Evolutionary conservation across 2,329 filamentous ascomycete species (phyloP).

Genomic region (Lecanicillium sp.): DNA sequence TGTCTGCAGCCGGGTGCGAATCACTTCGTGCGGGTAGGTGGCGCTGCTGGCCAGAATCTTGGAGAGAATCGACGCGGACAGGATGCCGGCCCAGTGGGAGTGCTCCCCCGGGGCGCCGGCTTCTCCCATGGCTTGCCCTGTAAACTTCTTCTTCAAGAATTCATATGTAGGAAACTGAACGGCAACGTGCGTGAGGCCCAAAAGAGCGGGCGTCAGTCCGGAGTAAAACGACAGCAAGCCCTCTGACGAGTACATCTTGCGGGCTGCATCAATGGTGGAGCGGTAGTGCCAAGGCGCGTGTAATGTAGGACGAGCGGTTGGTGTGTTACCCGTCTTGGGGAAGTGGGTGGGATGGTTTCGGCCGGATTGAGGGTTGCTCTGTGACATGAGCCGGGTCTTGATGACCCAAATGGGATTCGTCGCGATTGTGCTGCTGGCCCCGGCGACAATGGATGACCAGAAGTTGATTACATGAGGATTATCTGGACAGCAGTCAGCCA

Average conservation of each 20-base stretch:
- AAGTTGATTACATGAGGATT: conserved; percentile 74
- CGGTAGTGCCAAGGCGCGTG: conserved; percentile 83
- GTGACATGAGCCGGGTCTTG: conserved; percentile 96
- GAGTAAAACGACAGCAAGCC: conserved; percentile 91
- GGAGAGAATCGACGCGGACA: conserved; percentile 83
- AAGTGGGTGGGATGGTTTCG: conserved; percentile 34
- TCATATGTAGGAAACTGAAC: conserved; percentile 97
- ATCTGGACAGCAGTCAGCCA: too few relatives aligned
- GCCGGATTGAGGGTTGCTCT: conserved; percentile 49
- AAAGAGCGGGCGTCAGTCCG: conserved; percentile 80
- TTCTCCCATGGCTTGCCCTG: conserved; percentile 78
- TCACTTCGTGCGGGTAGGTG: conserved; percentile 95
- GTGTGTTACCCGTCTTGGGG: conserved; percentile 43
- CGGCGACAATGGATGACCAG: conserved; percentile 84
- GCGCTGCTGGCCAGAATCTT: conserved; percentile 91
- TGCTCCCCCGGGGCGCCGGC: conserved; percentile 32
- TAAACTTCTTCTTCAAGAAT: conserved; percentile 83
- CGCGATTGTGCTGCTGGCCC: conserved; percentile 83
- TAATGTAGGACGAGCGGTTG: conserved; percentile 44
- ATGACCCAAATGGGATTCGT: conserved; percentile 99
- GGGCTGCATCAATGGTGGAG: conserved; percentile 81
- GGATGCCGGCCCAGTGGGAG: conserved; percentile 73
- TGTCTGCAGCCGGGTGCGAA: conserved; percentile 87
- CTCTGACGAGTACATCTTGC: conserved; percentile 91
- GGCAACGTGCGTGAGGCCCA: conserved; percentile 89